These are phyloP conservation scores for Kregervanrija fluxuum DNA, from an alignment of 805 yeast species.

Conservation along the genomic window DNA sequence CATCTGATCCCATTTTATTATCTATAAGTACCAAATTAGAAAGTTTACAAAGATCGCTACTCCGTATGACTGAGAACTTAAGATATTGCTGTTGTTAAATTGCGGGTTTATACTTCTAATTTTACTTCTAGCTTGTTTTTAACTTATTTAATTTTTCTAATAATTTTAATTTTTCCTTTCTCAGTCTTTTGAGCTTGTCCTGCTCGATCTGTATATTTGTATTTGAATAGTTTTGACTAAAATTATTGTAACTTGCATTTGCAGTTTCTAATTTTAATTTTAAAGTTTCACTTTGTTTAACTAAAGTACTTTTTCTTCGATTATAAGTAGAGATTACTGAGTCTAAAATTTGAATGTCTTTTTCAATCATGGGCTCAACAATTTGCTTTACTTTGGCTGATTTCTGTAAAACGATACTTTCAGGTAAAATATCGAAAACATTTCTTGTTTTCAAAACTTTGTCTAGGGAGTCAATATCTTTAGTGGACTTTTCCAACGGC, in stretches of 20 bases:
- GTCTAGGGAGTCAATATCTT: background rate
- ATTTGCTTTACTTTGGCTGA: slow-evolving; percentile 5
- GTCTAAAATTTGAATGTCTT: slow-evolving; percentile 3
- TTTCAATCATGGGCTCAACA: slow-evolving; percentile 9
- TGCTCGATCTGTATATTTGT: too few species aligned
- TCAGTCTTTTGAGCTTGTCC: too few species aligned
- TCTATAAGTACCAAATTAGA: slow-evolving; percentile 58
- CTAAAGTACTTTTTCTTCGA: slow-evolving; percentile 5
- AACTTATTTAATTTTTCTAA: background rate
- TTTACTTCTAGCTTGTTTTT: background rate
- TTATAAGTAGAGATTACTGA: background rate
- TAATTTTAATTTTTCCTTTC: background rate
- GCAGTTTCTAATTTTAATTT: slow-evolving; percentile 12
- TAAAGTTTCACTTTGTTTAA: slow-evolving; percentile 8
- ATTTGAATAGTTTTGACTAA: too few species aligned
- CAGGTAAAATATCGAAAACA: slow-evolving; percentile 13
- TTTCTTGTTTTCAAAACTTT: slow-evolving; percentile 1
- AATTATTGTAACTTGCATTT: background rate
- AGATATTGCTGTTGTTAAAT: slow-evolving; percentile 10
- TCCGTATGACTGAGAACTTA: slow-evolving; percentile 24
- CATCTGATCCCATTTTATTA: slow-evolving; percentile 62
- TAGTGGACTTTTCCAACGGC: slow-evolving; percentile 3
- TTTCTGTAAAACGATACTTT: slow-evolving; percentile 4
- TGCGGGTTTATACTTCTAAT: background rate
- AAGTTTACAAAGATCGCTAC: slow-evolving; percentile 46